A percentile compares a stretch with the other conserved stretches of the same genome.
Evolutionary conservation across 371 early-diverging fungal species (phyloP).

Genomic region (Lichtheimia ornata): DNA sequence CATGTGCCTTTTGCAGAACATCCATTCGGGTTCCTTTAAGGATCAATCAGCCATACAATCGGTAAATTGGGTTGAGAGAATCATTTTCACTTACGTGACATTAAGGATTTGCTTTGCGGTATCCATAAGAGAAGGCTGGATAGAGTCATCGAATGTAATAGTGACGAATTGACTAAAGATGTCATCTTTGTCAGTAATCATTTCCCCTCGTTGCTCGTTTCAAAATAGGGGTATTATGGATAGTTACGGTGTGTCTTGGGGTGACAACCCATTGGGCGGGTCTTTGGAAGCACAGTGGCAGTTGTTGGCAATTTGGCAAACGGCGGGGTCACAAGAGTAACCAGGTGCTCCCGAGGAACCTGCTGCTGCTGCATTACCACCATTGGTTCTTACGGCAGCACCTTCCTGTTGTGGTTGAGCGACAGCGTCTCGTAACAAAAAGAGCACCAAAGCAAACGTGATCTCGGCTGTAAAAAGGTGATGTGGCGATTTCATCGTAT

Average conservation of each 20-base stretch:
- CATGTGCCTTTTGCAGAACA: constrained; percentile 65
- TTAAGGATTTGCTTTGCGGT: constrained; percentile 39
- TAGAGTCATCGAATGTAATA: constrained; percentile 70
- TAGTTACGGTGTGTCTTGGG: constrained; percentile 61
- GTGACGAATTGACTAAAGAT: constrained; percentile 52
- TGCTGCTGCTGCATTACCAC: neutral
- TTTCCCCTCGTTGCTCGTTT: too few species aligned
- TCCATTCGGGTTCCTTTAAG: constrained; percentile 58
- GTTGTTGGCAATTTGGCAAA: constrained; percentile 57
- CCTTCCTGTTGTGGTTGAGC: constrained; percentile 24
- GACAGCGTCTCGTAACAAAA: neutral
- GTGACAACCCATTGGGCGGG: constrained; percentile 58
- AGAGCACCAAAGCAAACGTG: constrained; percentile 3
- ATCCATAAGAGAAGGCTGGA: constrained; percentile 46
- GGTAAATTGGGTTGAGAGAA: neutral
- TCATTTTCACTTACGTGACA: constrained; percentile 31
- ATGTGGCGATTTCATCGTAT: constrained; percentile 8
- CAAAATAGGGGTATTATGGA: too few species aligned
- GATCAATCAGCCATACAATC: constrained; percentile 1
- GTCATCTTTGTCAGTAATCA: too few species aligned
- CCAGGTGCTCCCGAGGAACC: constrained; percentile 8
- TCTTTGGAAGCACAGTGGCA: constrained; percentile 66
- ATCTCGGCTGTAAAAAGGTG: constrained; percentile 8
- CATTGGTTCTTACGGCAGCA: constrained; percentile 18
- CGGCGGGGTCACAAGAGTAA: constrained; percentile 57